Evolutionary conservation across 768 basidiomycete genomes (phyloP), one percentile per base, ranked within the genome.

Genomic region (Leccinum fibrillosum): DNA sequence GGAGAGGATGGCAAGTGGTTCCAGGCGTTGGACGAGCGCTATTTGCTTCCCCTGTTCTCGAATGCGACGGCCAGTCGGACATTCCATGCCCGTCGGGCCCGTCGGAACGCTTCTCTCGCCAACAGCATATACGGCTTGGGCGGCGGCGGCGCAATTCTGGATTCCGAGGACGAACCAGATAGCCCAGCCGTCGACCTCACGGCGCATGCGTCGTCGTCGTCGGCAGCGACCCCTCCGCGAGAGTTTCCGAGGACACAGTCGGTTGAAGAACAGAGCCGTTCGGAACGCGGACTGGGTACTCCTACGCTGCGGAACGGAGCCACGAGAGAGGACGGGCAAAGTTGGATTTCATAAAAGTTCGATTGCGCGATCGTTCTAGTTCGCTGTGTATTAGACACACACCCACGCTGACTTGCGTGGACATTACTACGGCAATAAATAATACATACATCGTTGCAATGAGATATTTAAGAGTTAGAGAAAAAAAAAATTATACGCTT

Each of bases 1-100:
- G 80, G 76, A 4, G 88, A 89, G 57, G 93, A 96, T 54, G 88
- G 91, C 28, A 91, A 92, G 71, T 98, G 94, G 94, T 98, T 98
- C 86, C 94, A 94, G 65, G 81, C 88, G 48, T 75, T 99, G 39
- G 96, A 99, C 74, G 94, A 99, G 75, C 82, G 93, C 62, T 99
- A 96, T 71, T 77, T 99, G 19, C 74, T 98, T 3, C 95, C 95
- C 21, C 77, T 98, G 37, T 98, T 94, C 77, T 92, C 92, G 50
- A 94, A 94, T 67, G 91, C 90, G 15, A 93, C 92, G 0, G 92
- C 92, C 17, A 91, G 89, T 62, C 80, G 92, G 64, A 88, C 88
- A 60, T 92, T 91, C 79, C 86, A 94, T 65, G 91, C 92, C 3
- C 83, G 89, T 30, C 77, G 83, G 50, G 86, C 86, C 6, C 80